A percentile compares a stretch with the other conserved stretches of the same genome.
phyloP scores from a whole-genome alignment of 768 basidiomycete genomes.

The Pholiota microspora region DNA sequence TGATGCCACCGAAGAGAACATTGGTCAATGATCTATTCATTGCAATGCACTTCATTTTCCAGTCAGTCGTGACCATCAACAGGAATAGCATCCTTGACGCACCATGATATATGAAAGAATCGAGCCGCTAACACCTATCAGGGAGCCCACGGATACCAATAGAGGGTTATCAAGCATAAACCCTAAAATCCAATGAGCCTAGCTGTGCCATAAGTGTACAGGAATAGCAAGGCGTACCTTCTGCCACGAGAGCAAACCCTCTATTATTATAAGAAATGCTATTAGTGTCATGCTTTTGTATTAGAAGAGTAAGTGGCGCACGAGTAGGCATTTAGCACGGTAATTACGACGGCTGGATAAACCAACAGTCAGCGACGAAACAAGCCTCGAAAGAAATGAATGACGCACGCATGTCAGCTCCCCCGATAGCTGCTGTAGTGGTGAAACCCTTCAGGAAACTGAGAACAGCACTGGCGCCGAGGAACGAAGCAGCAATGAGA shows the following conservation, averaged over 20 bases:
- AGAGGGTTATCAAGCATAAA: conserved; percentile 90
- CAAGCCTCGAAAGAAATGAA: too few species aligned
- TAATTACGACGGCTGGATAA: conserved; percentile 77
- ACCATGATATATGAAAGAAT: conserved; percentile 95
- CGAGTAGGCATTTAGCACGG: conserved; percentile 88
- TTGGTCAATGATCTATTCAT: conserved; percentile 89
- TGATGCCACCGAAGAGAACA: conserved; percentile 87
- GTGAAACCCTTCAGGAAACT: conserved; percentile 88
- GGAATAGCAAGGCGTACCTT: conserved; percentile 49
- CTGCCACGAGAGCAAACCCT: conserved; percentile 87
- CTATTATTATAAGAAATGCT: conserved; percentile 19
- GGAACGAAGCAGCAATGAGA: conserved; percentile 72
- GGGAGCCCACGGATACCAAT: conserved; percentile 77
- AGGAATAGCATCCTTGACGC: conserved; percentile 17
- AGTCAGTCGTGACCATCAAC: not conserved
- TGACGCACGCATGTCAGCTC: conserved; percentile 87
- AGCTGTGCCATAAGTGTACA: not conserved
- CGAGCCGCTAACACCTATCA: conserved; percentile 89
- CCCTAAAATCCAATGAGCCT: conserved; percentile 33
- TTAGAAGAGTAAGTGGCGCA: conserved; percentile 21
- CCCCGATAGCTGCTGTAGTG: conserved; percentile 88
- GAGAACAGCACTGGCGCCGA: conserved; percentile 68
- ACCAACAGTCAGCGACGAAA: not conserved
- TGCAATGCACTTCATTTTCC: conserved; percentile 66
- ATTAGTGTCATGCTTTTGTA: not conserved